Percentiles rank a stretch among this genome's conserved stretches.
Evolutionary conservation across 2,329 filamentous ascomycete genomes (phyloP).

Genomic region (Aspergillus novofumigatus): DNA sequence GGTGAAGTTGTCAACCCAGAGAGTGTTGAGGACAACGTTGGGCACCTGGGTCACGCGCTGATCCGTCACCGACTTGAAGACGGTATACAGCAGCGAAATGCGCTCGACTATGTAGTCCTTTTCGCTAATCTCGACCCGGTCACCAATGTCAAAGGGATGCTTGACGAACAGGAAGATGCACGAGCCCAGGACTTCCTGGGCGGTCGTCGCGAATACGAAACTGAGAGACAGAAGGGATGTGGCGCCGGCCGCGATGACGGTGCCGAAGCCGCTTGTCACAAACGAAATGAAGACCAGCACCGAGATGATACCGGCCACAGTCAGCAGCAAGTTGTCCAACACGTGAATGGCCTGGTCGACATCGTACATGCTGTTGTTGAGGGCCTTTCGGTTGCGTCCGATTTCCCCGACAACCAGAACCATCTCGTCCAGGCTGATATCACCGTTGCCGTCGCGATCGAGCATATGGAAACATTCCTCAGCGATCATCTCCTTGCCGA

Average conservation of each 20-base stretch:
- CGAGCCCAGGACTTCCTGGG: conserved; percentile 93
- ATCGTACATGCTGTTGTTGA: conserved; percentile 92
- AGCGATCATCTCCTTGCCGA: conserved; percentile 68
- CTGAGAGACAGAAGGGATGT: conserved; percentile 92
- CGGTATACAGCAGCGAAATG: conserved; percentile 88
- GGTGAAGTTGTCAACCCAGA: conserved; percentile 94
- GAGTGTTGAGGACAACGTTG: conserved; percentile 83
- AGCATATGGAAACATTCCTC: conserved; percentile 78
- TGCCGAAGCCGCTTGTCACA: conserved; percentile 79
- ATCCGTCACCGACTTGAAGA: conserved; percentile 79
- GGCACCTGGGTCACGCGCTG: conserved; percentile 79
- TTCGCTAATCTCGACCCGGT: conserved; percentile 74
- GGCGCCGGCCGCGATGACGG: conserved; percentile 81
- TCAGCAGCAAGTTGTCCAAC: conserved; percentile 78
- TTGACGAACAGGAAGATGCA: conserved; percentile 99
- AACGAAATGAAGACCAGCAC: conserved; percentile 88
- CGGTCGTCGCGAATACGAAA: conserved; percentile 89
- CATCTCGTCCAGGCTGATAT: conserved; percentile 95
- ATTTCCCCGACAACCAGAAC: conserved; percentile 80
- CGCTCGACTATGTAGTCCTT: conserved; percentile 79
- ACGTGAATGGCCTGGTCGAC: conserved; percentile 91
- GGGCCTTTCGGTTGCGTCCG: conserved; percentile 79
- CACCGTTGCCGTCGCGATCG: conserved; percentile 85
- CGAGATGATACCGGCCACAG: conserved; percentile 73
- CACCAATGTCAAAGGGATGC: conserved; percentile 93